These are phyloP conservation scores for Zychaea mexicana DNA, from an alignment of 371 early-diverging fungal genomes.

Conservation along the genomic window DNA sequence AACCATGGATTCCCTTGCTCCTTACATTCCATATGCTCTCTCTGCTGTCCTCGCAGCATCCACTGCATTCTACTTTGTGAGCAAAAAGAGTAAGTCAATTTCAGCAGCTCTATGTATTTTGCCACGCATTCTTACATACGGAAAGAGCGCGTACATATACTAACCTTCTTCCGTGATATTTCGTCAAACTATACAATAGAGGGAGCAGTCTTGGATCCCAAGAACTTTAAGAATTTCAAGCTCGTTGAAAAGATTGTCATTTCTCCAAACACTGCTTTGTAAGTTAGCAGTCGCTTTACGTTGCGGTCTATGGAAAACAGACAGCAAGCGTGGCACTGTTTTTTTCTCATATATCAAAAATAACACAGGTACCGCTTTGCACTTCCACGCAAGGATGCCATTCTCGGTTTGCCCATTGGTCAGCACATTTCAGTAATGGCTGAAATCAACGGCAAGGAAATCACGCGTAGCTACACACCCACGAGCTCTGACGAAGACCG, in stretches of 20 bases:
- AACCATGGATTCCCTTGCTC: conserved; percentile 17
- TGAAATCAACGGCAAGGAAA: conserved; percentile 82
- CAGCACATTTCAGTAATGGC: conserved; percentile 93
- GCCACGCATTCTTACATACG: no score
- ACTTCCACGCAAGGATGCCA: conserved; percentile 66
- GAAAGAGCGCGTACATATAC: no score
- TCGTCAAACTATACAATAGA: no score
- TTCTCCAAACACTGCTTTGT: conserved; percentile 87
- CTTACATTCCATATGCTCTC: conserved; percentile 20
- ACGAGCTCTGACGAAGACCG: conserved; percentile 80
- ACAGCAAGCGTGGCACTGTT: no score
- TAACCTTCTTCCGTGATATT: no score
- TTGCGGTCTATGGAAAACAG: not conserved
- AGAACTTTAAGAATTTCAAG: conserved; percentile 81
- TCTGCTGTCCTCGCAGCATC: conserved; percentile 21
- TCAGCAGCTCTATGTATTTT: no score
- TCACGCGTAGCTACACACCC: conserved; percentile 93
- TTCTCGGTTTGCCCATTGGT: conserved; percentile 90
- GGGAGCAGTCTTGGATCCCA: conserved; percentile 63
- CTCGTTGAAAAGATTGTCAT: conserved; percentile 76
- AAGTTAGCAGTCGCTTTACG: conserved; percentile 24
- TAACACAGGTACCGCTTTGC: conserved; percentile 87
- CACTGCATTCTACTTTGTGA: conserved; percentile 22
- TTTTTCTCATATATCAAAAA: no score
- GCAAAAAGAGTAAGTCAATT: conserved; percentile 19